A percentile compares a stretch with the other conserved stretches of the same genome.
Evolutionary conservation across 2,329 filamentous ascomycete species (phyloP).

Genomic region (Monilinia aucupariae): DNA sequence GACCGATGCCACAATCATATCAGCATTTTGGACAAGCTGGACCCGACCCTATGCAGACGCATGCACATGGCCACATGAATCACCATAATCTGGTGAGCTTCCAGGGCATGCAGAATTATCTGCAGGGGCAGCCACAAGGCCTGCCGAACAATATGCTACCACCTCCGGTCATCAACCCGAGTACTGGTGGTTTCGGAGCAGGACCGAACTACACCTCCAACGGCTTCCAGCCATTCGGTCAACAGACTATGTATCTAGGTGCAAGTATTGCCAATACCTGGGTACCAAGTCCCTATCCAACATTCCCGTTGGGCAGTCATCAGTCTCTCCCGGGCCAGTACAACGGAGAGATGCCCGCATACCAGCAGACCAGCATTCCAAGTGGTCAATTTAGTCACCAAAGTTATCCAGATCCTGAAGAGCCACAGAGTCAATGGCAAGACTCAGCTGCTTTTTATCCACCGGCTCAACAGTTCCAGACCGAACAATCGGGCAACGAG

Average conservation of each 20-base stretch:
- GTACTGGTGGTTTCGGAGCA: neutral
- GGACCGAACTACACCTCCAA: neutral
- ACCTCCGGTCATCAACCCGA: neutral
- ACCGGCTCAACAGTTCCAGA: neutral
- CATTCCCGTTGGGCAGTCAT: fast-evolving
- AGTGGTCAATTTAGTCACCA: neutral
- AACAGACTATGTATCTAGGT: neutral
- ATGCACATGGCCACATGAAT: neutral
- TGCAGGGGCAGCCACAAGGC: neutral
- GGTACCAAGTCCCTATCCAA: neutral
- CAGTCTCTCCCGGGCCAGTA: too few relatives aligned
- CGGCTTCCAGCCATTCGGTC: neutral
- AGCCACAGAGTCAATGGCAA: too few relatives aligned
- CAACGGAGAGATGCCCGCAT: too few relatives aligned
- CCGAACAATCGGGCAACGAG: neutral
- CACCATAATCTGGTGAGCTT: neutral
- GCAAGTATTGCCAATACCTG: neutral
- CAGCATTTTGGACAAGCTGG: neutral
- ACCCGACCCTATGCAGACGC: neutral
- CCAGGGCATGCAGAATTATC: neutral
- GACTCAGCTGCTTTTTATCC: neutral
- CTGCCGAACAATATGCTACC: neutral
- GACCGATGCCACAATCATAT: too few relatives aligned
- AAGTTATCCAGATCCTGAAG: too few relatives aligned
- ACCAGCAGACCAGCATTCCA: neutral